Conservation (phyloP, 140 eudicot genomes). For the Cichorium intybus region DNA sequence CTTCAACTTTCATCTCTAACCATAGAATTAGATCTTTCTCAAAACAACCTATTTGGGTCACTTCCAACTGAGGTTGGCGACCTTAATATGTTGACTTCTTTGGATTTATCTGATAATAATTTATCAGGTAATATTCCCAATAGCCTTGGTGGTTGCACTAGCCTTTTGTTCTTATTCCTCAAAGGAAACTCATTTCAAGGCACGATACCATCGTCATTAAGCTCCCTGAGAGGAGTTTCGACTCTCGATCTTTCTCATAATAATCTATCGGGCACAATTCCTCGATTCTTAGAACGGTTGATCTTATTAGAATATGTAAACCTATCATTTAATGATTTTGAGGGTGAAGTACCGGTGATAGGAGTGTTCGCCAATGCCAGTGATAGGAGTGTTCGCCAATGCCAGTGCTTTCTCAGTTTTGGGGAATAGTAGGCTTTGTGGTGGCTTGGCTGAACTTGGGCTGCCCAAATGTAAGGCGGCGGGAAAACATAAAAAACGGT, state of each 20-base stretch:
- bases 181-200: no score
- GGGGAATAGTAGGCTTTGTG: constrained; percentile 35
- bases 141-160: constrained; percentile 29
- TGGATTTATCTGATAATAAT: constrained; percentile 21
- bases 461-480: constrained; percentile 31
- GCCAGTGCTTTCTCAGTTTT: constrained; percentile 18
- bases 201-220: constrained; percentile 17
- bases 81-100: constrained; percentile 9
- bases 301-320: constrained; percentile 6
- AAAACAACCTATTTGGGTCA: constrained; percentile 28
- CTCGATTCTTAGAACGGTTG: constrained; percentile 19
- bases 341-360: constrained; percentile 25
- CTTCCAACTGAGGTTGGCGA: constrained; percentile 29
- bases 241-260: constrained; percentile 41
- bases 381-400: constrained; percentile 28
- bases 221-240: constrained; percentile 24
- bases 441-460: constrained; percentile 29
- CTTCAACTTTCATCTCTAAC: constrained; percentile 16
- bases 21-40: not conserved
- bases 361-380: constrained; percentile 33
- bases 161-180: constrained; percentile 16
- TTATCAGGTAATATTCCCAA: constrained; percentile 38
- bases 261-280: constrained; percentile 46
- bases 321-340: constrained; percentile 35
- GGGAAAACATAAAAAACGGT: not conserved